Evolutionary conservation across 176 grass and related monocot genomes (phyloP), one percentile per base, ranked within the genome.

Genomic region (Ensete ventricosum): DNA sequence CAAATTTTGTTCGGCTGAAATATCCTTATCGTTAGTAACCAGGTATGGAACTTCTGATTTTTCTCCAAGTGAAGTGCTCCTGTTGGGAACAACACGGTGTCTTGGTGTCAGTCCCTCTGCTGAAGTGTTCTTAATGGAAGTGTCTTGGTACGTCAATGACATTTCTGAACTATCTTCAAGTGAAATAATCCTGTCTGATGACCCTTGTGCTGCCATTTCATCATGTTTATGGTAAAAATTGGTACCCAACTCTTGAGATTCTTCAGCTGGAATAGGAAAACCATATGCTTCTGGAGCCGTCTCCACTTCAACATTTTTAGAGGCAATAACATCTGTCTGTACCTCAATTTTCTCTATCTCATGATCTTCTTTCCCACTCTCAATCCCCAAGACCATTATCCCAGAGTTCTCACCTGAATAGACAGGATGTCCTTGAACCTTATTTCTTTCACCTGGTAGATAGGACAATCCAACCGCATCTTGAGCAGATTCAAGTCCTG

Each of bases 141-240:
- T 70, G 9, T 7, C 19, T 70, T 51, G 26, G 11, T n/a, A 8
- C 50, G 34, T n/a, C 14, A 24, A 58, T 74, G n/a, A 16, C 52
- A 63, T 2, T 51, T 76, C 20, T 21, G 22, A 63, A 50, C 29
- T 76, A 10, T 63, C 34, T n/a, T 52, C 58, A 14, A 14, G 25
- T 17, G 14, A 60, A 62, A 16, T 62, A 50, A 23, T 55, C 51
- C 62, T 76, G 50, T 26, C 52, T 14, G 23, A 23, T 27, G 53
- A 29, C 55, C 10, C 23, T 21, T 74, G 21, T 57, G 51, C 23
- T 34, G 22, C 22, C 12, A 55, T 55, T 54, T 34, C 53, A 14
- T 51, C 29, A 85, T 81, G 48, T 53, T 64, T 78, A 70, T 86
- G 21, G 48, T 11, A 52, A 62, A 62, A 16, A 62, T 23, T 19